Conservation (phyloP, 202 grass and related monocot species). For the Setaria italica region DNA sequence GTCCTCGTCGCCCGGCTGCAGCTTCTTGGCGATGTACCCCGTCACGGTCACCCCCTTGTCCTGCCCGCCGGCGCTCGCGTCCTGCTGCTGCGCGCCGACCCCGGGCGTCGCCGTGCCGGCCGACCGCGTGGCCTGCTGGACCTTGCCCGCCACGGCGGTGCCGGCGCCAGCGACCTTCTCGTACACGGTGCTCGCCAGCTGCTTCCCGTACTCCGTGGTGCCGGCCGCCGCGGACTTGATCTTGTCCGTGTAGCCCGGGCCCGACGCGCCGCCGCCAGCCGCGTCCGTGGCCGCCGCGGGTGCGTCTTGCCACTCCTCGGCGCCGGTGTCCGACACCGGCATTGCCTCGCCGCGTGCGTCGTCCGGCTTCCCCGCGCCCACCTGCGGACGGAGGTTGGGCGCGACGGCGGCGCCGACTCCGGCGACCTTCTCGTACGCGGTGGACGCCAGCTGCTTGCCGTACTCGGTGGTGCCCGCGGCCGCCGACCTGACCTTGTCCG, state of each 20-base stretch:
- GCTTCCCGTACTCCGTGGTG: conserved; percentile 70
- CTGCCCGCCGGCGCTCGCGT: conserved; percentile 30
- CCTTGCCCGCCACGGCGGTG: conserved; percentile 52
- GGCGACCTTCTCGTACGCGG: conserved; percentile 59
- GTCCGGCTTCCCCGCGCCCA: neutral
- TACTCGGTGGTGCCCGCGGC: conserved; percentile 66
- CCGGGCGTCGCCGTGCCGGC: conserved; percentile 36
- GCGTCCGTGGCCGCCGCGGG: neutral
- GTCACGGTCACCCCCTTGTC: conserved; percentile 55
- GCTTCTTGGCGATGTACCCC: conserved; percentile 66
- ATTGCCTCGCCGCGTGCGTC: neutral
- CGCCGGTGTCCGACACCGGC: conserved; percentile 10
- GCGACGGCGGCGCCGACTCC: conserved; percentile 49
- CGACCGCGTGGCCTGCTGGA: conserved; percentile 32
- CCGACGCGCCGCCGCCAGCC: neutral
- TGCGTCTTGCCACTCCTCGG: conserved; percentile 5
- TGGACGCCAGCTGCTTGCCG: conserved; percentile 64
- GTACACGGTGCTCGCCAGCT: conserved; percentile 59
- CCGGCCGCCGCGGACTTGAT: conserved; percentile 63
- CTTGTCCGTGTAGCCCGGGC: conserved; percentile 57
- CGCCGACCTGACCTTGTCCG: conserved; percentile 64
- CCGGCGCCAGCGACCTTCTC: conserved; percentile 53
- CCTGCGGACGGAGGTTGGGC: conserved; percentile 40
- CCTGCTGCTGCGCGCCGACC: conserved; percentile 28
- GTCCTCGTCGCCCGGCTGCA: conserved; percentile 78